Conservation (phyloP, 176 grass and related monocot genomes). For the Oryza longistaminata region DNA sequence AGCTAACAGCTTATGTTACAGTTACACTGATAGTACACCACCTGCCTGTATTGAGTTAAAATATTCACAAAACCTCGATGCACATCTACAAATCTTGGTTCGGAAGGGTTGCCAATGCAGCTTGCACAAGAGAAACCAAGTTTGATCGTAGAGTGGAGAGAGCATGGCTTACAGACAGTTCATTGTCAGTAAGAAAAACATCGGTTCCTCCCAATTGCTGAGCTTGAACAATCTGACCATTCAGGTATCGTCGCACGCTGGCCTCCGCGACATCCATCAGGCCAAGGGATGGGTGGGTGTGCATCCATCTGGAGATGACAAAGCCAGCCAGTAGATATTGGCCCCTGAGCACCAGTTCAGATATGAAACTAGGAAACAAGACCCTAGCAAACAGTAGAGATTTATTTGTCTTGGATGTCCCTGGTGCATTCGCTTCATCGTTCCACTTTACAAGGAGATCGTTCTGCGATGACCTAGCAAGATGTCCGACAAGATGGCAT, state of each 20-base stretch:
- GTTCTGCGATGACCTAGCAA: conserved; percentile 57
- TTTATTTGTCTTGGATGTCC: conserved; percentile 9
- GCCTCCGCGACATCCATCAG: conserved; percentile 67
- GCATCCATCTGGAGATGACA: conserved; percentile 86
- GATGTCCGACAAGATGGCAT: conserved; percentile 68
- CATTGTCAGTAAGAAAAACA: conserved; percentile 7
- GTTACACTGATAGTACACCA: conserved; percentile 25
- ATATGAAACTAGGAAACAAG: conserved; percentile 79
- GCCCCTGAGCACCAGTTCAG: conserved; percentile 60
- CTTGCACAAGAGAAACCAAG: conserved; percentile 57
- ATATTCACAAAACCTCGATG: conserved; percentile 23
- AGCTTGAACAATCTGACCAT: conserved; percentile 60
- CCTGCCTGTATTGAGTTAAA: background rate
- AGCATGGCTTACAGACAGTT: conserved; percentile 40
- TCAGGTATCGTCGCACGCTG: conserved; percentile 59
- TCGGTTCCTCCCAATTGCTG: conserved; percentile 30
- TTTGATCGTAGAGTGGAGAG: conserved; percentile 52
- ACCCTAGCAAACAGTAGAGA: conserved; percentile 54
- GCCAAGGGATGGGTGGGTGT: conserved; percentile 67
- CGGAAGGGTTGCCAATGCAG: conserved; percentile 59
- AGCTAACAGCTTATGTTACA: conserved; percentile 25
- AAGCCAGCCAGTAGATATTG: conserved; percentile 76
- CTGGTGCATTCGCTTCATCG: background rate
- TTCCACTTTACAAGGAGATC: conserved; percentile 43
- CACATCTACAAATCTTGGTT: conserved; percentile 1